These are phyloP conservation scores for Cordyceps fumosorosea DNA, from an alignment of 2,329 filamentous ascomycete genomes.

Conservation along the genomic window DNA sequence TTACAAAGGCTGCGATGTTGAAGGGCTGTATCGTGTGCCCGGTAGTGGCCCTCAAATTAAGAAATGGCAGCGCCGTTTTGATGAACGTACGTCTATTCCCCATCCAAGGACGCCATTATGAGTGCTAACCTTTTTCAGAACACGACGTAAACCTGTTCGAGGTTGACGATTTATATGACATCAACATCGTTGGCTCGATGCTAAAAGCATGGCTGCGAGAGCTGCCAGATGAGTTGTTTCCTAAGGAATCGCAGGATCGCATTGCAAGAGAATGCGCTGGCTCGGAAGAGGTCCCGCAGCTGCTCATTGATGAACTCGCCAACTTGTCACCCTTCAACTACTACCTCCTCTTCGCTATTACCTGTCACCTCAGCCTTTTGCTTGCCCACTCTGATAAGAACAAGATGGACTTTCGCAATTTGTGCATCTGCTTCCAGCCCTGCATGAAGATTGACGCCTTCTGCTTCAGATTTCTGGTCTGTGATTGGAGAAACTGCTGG, in stretches of 20 bases:
- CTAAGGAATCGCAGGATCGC: constrained; percentile 72
- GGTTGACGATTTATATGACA: constrained; percentile 83
- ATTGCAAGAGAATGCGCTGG: constrained; percentile 75
- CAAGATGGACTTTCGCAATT: constrained; percentile 95
- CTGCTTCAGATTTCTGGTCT: constrained; percentile 91
- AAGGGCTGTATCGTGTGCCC: constrained; percentile 87
- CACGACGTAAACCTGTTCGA: constrained; percentile 86
- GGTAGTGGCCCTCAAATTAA: constrained; percentile 87
- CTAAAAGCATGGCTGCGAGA: constrained; percentile 95
- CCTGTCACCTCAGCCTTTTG: constrained; percentile 86
- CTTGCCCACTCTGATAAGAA: constrained; percentile 91
- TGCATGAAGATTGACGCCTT: constrained; percentile 95
- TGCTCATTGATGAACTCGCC: constrained; percentile 86
- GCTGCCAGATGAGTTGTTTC: constrained; percentile 89
- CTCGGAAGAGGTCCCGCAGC: constrained; percentile 71
- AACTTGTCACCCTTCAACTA: constrained; percentile 96
- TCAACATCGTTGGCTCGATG: constrained; percentile 93
- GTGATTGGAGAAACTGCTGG: constrained; percentile 96
- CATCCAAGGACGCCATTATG: too few relatives aligned
- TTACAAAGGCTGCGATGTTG: constrained; percentile 87
- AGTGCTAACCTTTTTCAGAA: constrained; percentile 41
- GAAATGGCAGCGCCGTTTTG: constrained; percentile 88
- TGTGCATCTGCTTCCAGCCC: constrained; percentile 95
- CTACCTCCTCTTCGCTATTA: constrained; percentile 94
- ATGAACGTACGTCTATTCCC: constrained; percentile 54